phyloP scores from a whole-genome alignment of 1,284 basidiomycete species.

The Pseudozyma flocculosa region DNA sequence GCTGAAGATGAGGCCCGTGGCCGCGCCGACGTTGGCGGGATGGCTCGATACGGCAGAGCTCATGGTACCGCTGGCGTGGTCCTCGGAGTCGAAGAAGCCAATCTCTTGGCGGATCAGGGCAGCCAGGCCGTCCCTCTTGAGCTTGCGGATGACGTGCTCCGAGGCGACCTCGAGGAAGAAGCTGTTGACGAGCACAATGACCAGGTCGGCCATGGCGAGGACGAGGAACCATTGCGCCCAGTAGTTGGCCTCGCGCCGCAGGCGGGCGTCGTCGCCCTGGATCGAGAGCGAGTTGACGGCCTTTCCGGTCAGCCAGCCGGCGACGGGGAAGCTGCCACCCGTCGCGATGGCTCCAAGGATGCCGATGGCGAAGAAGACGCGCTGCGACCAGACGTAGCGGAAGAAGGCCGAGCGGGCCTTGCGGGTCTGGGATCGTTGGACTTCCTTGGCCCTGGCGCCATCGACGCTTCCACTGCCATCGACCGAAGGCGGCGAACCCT shows the following conservation, averaged over 20 bases:
- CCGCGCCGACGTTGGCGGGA: slow-evolving; percentile 57
- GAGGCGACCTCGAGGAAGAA: slow-evolving; percentile 51
- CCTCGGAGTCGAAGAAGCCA: slow-evolving; percentile 53
- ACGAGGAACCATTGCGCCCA: slow-evolving; percentile 50
- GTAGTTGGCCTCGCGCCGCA: slow-evolving; percentile 26
- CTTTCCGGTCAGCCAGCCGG: slow-evolving; percentile 52
- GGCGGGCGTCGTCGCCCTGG: slow-evolving; percentile 18
- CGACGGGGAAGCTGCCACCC: slow-evolving; percentile 59
- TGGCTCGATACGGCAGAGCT: slow-evolving; percentile 58
- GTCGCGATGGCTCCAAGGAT: slow-evolving; percentile 24
- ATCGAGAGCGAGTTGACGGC: slow-evolving; percentile 45
- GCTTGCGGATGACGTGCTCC: slow-evolving; percentile 40
- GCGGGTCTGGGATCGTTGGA: slow-evolving; percentile 11
- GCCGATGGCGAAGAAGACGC: slow-evolving; percentile 35
- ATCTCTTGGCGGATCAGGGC: slow-evolving; percentile 52
- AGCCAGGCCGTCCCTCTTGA: slow-evolving; percentile 41
- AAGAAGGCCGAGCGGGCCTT: slow-evolving; percentile 19
- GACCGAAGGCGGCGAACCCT: too few relatives aligned
- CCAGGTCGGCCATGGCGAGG: slow-evolving; percentile 32
- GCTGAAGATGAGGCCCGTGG: slow-evolving; percentile 58
- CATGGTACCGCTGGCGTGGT: slow-evolving; percentile 58
- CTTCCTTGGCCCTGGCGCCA: too few relatives aligned
- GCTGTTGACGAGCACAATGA: slow-evolving; percentile 37
- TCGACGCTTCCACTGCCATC: too few relatives aligned
- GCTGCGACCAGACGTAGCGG: slow-evolving; percentile 26